Conservation (phyloP, 2,329 filamentous ascomycete species). For the Clarireedia hainanense region DNA sequence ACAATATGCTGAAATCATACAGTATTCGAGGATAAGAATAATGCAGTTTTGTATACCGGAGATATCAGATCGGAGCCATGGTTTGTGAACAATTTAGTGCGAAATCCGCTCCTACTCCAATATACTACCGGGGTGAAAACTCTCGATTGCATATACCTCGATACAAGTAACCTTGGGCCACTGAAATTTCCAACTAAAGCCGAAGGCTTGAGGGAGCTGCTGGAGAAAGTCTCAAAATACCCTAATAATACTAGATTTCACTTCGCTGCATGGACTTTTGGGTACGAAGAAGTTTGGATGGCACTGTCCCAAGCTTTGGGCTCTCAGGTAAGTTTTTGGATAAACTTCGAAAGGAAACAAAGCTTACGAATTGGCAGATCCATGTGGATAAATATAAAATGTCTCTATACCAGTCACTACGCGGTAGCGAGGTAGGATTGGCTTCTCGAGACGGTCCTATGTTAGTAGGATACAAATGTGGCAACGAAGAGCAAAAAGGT, state of each 20-base stretch:
- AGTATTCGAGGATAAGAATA: slow-evolving; percentile 65
- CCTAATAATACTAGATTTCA: slow-evolving; percentile 72
- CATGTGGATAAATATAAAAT: slow-evolving; percentile 81
- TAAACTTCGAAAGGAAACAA: too few relatives aligned
- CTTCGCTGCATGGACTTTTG: slow-evolving; percentile 84
- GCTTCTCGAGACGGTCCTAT: slow-evolving; percentile 52
- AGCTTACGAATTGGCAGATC: slow-evolving; percentile 38
- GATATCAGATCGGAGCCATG: slow-evolving; percentile 81
- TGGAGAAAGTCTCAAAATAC: slow-evolving; percentile 60
- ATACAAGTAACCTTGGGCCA: slow-evolving; percentile 64
- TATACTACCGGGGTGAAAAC: slow-evolving; percentile 59
- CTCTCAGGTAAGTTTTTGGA: slow-evolving; percentile 42
- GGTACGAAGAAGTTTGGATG: slow-evolving; percentile 89
- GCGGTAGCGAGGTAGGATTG: slow-evolving; percentile 33
- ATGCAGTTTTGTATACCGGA: slow-evolving; percentile 78
- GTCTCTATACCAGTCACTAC: slow-evolving; percentile 59
- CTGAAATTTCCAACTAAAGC: slow-evolving; percentile 53
- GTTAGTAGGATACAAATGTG: slow-evolving; percentile 66
- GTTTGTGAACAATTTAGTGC: slow-evolving; percentile 68
- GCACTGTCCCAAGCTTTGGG: slow-evolving; percentile 64
- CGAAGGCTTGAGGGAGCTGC: slow-evolving; percentile 66
- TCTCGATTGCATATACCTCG: slow-evolving; percentile 79
- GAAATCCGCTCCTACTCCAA: slow-evolving; percentile 66
- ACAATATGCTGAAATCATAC: slow-evolving; percentile 3
- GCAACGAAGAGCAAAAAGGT: slow-evolving; percentile 61